Conservation (phyloP, 345 rosid genomes). For the Garcia nutans region DNA sequence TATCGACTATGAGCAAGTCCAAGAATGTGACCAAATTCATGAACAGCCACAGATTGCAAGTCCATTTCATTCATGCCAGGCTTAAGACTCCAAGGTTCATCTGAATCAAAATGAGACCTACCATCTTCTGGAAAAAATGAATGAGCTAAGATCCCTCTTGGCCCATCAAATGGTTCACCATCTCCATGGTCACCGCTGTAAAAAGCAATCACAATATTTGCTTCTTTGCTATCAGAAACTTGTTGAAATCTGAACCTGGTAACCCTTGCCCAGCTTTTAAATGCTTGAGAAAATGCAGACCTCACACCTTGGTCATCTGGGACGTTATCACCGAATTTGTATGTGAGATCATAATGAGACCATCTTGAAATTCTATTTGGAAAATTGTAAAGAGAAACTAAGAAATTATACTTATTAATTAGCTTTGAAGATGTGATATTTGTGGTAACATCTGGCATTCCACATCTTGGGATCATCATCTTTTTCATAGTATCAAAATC, state of each 20-base stretch:
- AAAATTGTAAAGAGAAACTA: slow-evolving; percentile 9
- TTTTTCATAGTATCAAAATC: too few species aligned
- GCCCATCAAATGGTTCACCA: slow-evolving; percentile 37
- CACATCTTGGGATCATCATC: too few species aligned
- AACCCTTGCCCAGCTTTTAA: slow-evolving; percentile 26
- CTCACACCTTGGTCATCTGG: background rate
- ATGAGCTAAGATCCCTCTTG: slow-evolving; percentile 18
- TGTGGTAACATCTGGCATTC: too few species aligned
- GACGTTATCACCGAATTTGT: slow-evolving; percentile 13
- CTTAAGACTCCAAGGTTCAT: slow-evolving; percentile 23
- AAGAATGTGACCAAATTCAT: slow-evolving; percentile 33
- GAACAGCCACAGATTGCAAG: slow-evolving; percentile 28
- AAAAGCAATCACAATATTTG: slow-evolving; percentile 22
- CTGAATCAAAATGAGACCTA: slow-evolving; percentile 28
- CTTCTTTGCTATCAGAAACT: background rate
- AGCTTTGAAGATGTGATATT: too few species aligned
- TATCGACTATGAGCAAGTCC: slow-evolving; percentile 25
- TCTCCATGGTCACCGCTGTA: too few species aligned
- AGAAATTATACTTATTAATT: background rate
- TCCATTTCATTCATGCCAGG: background rate
- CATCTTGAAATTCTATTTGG: slow-evolving; percentile 12
- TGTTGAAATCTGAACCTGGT: slow-evolving; percentile 22
- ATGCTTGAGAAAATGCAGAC: slow-evolving; percentile 21
- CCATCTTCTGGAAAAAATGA: slow-evolving; percentile 12
- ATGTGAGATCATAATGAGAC: slow-evolving; percentile 19